Base-by-base conservation (phyloP, 768 basidiomycete genomes). In the Agaricus subrufescens region DNA sequence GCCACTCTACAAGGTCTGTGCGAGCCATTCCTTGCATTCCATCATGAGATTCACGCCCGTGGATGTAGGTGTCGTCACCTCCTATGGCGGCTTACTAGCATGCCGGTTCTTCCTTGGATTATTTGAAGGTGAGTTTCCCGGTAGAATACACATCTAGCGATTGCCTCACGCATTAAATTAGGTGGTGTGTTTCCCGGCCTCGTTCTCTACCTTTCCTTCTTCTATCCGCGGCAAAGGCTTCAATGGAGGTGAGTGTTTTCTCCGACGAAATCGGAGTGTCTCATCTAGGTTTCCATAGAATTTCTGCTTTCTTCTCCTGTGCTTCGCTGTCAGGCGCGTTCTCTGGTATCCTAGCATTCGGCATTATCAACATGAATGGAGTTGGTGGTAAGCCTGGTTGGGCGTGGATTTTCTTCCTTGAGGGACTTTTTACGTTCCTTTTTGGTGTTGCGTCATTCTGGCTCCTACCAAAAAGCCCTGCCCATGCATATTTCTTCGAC, bases 371-470 rank as follows among this genome's bases (percentile, higher is more conserved):
- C 39, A 83, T 89, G 79, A 63, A 86, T 48, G 84, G 84, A 10
- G 67, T 79, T 9, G 74, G 76, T 0, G 67, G 74, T 1, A 76
- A 75, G 40, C 73, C 77, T 3, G 86, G 84, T 2, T 89, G 86
- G 86, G 73, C 79, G 14, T 89, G 84, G 86, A 80, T 87, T 48
- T 85, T 85, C 65, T 82, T 85, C 51, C 69, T 85, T 31, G 81
- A 89, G 67, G 88, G 88, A 1, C 67, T 79, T 2, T 82, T 90
- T 67, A 87, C 87, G 0, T 69, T 82, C 54, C 46, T 79, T 2
- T 81, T 85, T 58, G 89, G 86, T 6, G 31, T 80, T 3, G 29
- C 66, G 1, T 73, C 80, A 0, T 86, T 75, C 71, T 71, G 76
- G 60, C 54, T 85, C 40, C 69, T 84, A 15, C 69, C 69, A 9